A percentile compares a stretch with the other conserved stretches of the same genome.
phyloP scores from a whole-genome alignment of 2,329 filamentous ascomycete genomes.

The Cladosporium sp. region DNA sequence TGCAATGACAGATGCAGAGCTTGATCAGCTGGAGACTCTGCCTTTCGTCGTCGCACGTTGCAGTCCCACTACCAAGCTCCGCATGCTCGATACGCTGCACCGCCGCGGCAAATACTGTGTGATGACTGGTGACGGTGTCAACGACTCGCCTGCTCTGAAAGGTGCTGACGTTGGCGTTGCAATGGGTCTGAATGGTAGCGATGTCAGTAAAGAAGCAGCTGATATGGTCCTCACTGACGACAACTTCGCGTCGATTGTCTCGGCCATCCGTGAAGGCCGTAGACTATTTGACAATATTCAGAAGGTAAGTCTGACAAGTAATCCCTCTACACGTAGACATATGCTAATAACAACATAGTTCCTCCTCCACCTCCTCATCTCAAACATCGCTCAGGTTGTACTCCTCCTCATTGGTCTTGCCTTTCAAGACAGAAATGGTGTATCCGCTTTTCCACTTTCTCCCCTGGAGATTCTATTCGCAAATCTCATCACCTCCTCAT shows the following conservation, averaged over 20 bases:
- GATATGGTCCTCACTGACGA: constrained; percentile 45
- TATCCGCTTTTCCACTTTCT: constrained; percentile 44
- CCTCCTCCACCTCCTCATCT: constrained; percentile 46
- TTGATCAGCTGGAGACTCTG: constrained; percentile 39
- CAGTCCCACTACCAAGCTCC: constrained; percentile 44
- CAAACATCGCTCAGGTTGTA: constrained; percentile 46
- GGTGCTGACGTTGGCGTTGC: constrained; percentile 44
- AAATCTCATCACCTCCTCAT: constrained; percentile 45
- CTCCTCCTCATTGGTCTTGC: constrained; percentile 44
- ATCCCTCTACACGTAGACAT: not conserved
- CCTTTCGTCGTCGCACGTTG: constrained; percentile 45
- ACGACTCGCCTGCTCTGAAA: constrained; percentile 44
- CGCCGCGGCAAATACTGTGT: constrained; percentile 38
- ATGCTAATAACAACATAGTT: constrained; percentile 24
- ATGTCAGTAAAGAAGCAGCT: constrained; percentile 43
- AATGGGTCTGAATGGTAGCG: constrained; percentile 42
- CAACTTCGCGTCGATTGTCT: constrained; percentile 44
- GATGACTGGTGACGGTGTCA: constrained; percentile 46
- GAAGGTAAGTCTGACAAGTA: constrained; percentile 22
- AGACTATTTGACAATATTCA: constrained; percentile 46
- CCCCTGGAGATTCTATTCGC: constrained; percentile 47
- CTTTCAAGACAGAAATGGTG: constrained; percentile 41
- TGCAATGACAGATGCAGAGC: constrained; percentile 38
- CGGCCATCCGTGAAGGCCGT: constrained; percentile 43
- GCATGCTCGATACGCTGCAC: constrained; percentile 45